Evolutionary conservation across 345 rosid genomes (phyloP).

Genomic region (Brassica carinata): DNA sequence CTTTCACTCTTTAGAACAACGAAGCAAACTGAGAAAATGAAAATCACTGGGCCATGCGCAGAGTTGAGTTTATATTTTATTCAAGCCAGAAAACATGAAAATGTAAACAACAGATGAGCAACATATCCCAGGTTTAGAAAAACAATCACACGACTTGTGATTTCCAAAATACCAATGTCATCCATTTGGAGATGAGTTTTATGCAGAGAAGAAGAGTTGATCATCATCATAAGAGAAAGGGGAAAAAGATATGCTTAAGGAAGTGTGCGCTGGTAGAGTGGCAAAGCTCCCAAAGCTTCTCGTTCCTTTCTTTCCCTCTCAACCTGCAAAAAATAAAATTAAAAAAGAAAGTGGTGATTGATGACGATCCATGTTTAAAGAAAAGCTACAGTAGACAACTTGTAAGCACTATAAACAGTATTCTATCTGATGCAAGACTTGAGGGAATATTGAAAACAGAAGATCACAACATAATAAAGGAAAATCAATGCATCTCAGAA

Average conservation of each 20-base stretch:
- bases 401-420: background rate
- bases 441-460: background rate
- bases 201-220: conserved; percentile 21
- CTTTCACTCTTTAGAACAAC: background rate
- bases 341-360: background rate
- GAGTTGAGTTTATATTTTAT: conserved; percentile 20
- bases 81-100: conserved; percentile 14
- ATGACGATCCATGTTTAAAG: background rate
- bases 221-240: conserved; percentile 5
- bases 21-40: background rate
- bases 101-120: conserved; percentile 16
- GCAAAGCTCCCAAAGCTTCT: conserved; percentile 91
- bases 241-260: conserved; percentile 47
- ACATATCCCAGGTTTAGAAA: conserved; percentile 14
- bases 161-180: conserved; percentile 20
- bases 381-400: background rate
- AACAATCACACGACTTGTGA: conserved; percentile 3
- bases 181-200: conserved; percentile 25
- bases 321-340: conserved; percentile 60
- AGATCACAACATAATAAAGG: background rate
- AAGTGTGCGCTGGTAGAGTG: conserved; percentile 80
- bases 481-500: conserved; percentile 12
- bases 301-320: conserved; percentile 82
- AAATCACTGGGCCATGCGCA: background rate
- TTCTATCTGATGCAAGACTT: background rate